phyloP scores from a whole-genome alignment of 1,284 basidiomycete genomes.

The Marasmius oreades region DNA sequence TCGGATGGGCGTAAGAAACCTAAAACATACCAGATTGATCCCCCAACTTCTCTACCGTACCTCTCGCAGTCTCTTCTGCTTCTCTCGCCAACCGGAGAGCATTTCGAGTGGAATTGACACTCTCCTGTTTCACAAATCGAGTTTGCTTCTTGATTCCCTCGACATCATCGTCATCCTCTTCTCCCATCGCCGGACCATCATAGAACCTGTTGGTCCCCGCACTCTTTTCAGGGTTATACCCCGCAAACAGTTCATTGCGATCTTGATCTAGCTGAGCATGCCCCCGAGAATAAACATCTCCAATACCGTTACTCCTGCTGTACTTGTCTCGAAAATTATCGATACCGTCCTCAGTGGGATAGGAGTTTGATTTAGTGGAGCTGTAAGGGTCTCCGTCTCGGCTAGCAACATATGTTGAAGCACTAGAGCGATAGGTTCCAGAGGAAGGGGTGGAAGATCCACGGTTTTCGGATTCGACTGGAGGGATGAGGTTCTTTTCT shows the following conservation, averaged over 20 bases:
- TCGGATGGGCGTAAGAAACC: conserved; percentile 1
- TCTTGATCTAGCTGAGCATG: conserved; percentile 53
- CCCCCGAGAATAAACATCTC: conserved; percentile 63
- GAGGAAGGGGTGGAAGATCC: conserved; percentile 31
- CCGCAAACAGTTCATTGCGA: conserved; percentile 73
- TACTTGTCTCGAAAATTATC: conserved; percentile 39
- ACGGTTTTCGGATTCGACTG: conserved; percentile 35
- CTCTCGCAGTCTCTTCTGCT: conserved; percentile 92
- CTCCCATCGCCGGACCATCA: conserved; percentile 60
- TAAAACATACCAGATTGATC: conserved; percentile 83
- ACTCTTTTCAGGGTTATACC: conserved; percentile 57
- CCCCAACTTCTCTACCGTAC: conserved; percentile 87
- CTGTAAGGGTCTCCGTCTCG: conserved; percentile 61
- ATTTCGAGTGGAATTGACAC: conserved; percentile 87
- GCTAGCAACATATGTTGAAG: conserved; percentile 62
- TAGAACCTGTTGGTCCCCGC: conserved; percentile 61
- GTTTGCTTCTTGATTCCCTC: conserved; percentile 97
- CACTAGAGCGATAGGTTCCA: conserved; percentile 48
- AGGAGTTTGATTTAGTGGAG: conserved; percentile 16
- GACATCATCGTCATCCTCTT: conserved; percentile 93
- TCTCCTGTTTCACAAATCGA: conserved; percentile 90
- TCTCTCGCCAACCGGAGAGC: conserved; percentile 91
- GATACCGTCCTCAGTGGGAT: conserved; percentile 21
- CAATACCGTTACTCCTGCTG: conserved; percentile 47
- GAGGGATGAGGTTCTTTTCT: conserved; percentile 67